phyloP scores from a whole-genome alignment of 495 filamentous ascomycete species.

The Aspergillus kassunensis region DNA sequence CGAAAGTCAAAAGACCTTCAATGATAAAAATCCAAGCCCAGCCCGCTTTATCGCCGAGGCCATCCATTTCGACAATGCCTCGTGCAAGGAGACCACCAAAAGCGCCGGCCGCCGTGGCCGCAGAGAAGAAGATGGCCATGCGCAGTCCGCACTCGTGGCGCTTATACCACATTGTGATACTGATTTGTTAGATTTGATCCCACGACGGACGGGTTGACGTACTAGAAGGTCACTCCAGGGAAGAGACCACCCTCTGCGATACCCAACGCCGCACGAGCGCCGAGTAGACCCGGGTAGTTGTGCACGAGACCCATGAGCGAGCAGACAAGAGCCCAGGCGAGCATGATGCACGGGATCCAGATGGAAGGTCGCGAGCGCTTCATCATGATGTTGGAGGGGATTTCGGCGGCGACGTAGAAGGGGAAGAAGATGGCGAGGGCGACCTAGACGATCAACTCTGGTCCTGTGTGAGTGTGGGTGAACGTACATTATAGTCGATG shows the following conservation, averaged over 20 bases:
- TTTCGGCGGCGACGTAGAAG: conserved; percentile 16
- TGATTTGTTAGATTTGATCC: background rate
- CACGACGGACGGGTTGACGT: too few relatives aligned
- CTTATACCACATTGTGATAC: conserved; percentile 17
- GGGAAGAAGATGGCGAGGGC: conserved; percentile 18
- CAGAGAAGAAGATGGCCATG: conserved; percentile 17
- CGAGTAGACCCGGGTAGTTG: conserved; percentile 7
- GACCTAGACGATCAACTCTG: background rate
- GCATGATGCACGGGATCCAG: conserved; percentile 15
- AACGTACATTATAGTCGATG: conserved; percentile 14
- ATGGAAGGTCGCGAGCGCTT: conserved; percentile 9
- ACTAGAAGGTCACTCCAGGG: conserved; percentile 15
- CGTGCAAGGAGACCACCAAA: conserved; percentile 13
- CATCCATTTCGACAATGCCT: conserved; percentile 12
- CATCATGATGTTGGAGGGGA: conserved; percentile 19
- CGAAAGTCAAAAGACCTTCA: conserved; percentile 12
- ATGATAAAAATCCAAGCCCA: conserved; percentile 17
- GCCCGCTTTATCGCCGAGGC: conserved; percentile 1
- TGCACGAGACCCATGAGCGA: conserved; percentile 12
- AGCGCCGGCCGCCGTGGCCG: conserved; percentile 11
- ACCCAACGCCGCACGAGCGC: conserved; percentile 4
- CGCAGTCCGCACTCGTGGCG: conserved; percentile 12
- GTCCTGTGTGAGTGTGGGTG: background rate
- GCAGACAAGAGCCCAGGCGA: conserved; percentile 10
- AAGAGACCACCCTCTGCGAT: conserved; percentile 13